Evolutionary conservation across 2,329 filamentous ascomycete genomes (phyloP), one percentile per base, ranked within the genome.

Genomic region (Graphiopsis chlorocephala): DNA sequence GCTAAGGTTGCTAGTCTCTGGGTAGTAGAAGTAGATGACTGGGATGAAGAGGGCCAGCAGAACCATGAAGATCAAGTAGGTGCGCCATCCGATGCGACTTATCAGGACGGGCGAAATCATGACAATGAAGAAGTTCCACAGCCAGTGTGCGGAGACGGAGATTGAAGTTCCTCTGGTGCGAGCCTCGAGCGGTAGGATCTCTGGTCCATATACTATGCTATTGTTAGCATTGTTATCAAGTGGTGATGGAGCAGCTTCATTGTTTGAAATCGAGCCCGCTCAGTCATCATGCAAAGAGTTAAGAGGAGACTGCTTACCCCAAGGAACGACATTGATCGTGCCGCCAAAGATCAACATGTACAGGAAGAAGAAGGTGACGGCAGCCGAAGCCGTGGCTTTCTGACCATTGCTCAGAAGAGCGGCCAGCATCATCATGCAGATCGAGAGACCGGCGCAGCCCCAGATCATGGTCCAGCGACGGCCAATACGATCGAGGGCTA

Each of bases 91-190:
- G 4, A 85, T 72, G 8, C 75, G 77, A 48, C 78, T 77, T 65
- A 84, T 78, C 1, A 82, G 74, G 2, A 79, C 76, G 0, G 82
- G 82, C 55, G 33, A 42, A n/a, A 84, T 80, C 80, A 83, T 81
- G 8, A 83, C 80, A 57, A 79, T 76, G 69, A 81, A 78, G 68
- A 82, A 82, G 68, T 81, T 81, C 75, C 77, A 79, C 10, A 81
- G 73, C 81, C 80, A 83, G 64, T 83, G 82, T 2, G 78, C 74
- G 0, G 78, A 79, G 28, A 81, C 58, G 6, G 63, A 61, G 50
- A 83, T 78, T 15, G 81, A 78, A 8, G 77, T 81, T 45, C 80
- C 81, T 65, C 81, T 79, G 3, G 80, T 77, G 29, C 81, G 75
- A 7, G 80, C 80, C 65, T 82, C 79, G 3, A 83, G 76, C 2